These are phyloP conservation scores for Penicillium oxalicum DNA, from an alignment of 2,329 filamentous ascomycete genomes.

Conservation along the genomic window DNA sequence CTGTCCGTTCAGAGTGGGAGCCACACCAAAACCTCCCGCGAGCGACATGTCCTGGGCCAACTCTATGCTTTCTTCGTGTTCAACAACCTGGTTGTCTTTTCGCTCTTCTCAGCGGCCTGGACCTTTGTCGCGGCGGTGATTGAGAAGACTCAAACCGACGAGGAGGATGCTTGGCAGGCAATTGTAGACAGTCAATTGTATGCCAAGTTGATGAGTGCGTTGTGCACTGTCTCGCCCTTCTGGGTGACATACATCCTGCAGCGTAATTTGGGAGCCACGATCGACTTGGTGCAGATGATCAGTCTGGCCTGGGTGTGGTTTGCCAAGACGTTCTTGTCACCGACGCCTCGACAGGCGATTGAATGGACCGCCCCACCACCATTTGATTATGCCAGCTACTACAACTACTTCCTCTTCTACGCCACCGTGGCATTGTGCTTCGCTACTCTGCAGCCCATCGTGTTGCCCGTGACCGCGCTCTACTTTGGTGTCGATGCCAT, in stretches of 20 bases:
- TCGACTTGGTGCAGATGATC: constrained; percentile 86
- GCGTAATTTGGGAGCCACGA: constrained; percentile 85
- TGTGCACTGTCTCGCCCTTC: constrained; percentile 79
- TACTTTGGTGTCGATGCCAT: constrained; percentile 85
- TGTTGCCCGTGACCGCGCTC: constrained; percentile 76
- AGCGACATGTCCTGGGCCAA: constrained; percentile 83
- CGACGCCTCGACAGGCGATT: constrained; percentile 85
- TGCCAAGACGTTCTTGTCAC: constrained; percentile 73
- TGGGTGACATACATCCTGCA: constrained; percentile 94
- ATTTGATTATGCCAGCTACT: constrained; percentile 94
- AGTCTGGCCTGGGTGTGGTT: constrained; percentile 80
- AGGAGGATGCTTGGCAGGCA: constrained; percentile 62
- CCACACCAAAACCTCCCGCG: constrained; percentile 82
- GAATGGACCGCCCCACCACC: constrained; percentile 85
- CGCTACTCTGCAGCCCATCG: constrained; percentile 76
- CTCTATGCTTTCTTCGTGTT: constrained; percentile 95
- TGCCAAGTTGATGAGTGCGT: constrained; percentile 59
- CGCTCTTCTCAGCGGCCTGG: constrained; percentile 80
- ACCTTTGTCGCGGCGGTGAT: constrained; percentile 63
- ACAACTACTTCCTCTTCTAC: constrained; percentile 97
- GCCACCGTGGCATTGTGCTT: constrained; percentile 83
- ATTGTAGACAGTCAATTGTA: constrained; percentile 61
- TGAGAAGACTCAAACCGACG: constrained; percentile 49
- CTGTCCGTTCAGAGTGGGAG: constrained; percentile 80
- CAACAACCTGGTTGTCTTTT: constrained; percentile 94